phyloP scores from a whole-genome alignment of 257 asterid species.

The Primulina eburnea region DNA sequence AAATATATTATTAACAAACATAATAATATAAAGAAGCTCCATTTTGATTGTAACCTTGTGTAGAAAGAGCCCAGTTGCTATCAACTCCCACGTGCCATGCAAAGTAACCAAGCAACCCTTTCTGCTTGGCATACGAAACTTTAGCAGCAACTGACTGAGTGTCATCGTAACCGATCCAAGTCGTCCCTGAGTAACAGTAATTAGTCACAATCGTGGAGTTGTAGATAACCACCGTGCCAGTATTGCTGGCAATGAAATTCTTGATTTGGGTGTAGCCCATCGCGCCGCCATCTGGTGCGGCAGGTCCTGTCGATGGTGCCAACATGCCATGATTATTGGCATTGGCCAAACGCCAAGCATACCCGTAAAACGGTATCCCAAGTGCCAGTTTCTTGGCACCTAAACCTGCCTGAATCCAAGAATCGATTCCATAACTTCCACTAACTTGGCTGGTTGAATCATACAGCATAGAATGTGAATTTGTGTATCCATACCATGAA shows the following conservation, averaged over 20 bases:
- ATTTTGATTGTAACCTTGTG: conserved; percentile 36
- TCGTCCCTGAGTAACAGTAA: conserved; percentile 43
- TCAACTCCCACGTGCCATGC: conserved; percentile 51
- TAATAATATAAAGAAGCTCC: background rate
- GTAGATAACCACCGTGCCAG: conserved; percentile 18
- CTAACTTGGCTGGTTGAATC: conserved; percentile 33
- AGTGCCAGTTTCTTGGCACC: conserved; percentile 34
- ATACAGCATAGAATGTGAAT: conserved; percentile 37
- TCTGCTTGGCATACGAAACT: conserved; percentile 40
- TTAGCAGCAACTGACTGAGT: conserved; percentile 30
- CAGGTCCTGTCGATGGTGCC: conserved; percentile 46
- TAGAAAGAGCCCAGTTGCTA: conserved; percentile 41
- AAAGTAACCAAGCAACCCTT: conserved; percentile 50
- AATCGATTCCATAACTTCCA: conserved; percentile 35
- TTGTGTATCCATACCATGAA: conserved; percentile 32
- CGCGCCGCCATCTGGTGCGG: conserved; percentile 8
- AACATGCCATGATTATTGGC: conserved; percentile 34
- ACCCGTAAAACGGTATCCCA: conserved; percentile 51
- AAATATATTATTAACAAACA: background rate
- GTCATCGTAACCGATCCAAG: conserved; percentile 54
- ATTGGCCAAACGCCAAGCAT: conserved; percentile 39
- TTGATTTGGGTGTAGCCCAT: conserved; percentile 31
- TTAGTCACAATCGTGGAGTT: conserved; percentile 32
- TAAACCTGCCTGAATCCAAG: conserved; percentile 38
- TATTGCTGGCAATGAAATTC: conserved; percentile 28